A percentile compares a stretch with the other conserved stretches of the same genome.
phyloP scores from a whole-genome alignment of 1,139 yeast species.

The Pichia cactophila region DNA sequence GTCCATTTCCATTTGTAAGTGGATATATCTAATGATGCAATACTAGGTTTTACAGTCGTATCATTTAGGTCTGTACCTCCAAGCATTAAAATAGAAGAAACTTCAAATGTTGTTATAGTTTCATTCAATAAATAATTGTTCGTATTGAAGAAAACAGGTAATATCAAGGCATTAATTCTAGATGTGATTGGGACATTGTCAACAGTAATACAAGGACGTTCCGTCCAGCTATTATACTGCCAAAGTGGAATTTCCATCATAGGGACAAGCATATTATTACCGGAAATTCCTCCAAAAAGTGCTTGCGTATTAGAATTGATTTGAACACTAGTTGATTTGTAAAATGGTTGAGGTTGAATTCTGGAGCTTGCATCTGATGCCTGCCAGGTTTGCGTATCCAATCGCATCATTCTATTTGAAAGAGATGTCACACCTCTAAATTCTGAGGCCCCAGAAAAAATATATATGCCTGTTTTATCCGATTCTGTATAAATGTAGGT shows the following conservation, averaged over 20 bases:
- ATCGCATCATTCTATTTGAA: slow-evolving; percentile 33
- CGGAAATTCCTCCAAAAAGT: slow-evolving; percentile 48
- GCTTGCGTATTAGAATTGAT: slow-evolving; percentile 31
- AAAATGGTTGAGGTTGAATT: slow-evolving; percentile 45
- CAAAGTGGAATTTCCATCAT: slow-evolving; percentile 55
- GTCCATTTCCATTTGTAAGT: slow-evolving; percentile 36
- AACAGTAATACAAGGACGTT: slow-evolving; percentile 31
- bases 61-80: slow-evolving; percentile 29
- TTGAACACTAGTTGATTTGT: slow-evolving; percentile 34
- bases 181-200: slow-evolving; percentile 34
- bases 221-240: slow-evolving; percentile 55
- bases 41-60: slow-evolving; percentile 29
- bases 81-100: slow-evolving; percentile 29
- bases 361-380: slow-evolving; percentile 34
- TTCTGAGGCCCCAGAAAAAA: slow-evolving; percentile 41
- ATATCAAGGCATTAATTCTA: slow-evolving; percentile 38
- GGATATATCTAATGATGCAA: slow-evolving; percentile 32
- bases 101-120: slow-evolving; percentile 24
- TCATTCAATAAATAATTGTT: slow-evolving; percentile 14
- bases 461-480: slow-evolving; percentile 32
- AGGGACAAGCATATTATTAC: slow-evolving; percentile 45
- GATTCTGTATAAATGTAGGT: slow-evolving; percentile 35
- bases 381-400: slow-evolving; percentile 27
- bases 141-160: slow-evolving; percentile 34
- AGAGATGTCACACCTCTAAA: slow-evolving; percentile 18